Evolutionary conservation across 1,139 yeast species (phyloP), one percentile per base, ranked within the genome.

Genomic region (Candida mesenterica): DNA sequence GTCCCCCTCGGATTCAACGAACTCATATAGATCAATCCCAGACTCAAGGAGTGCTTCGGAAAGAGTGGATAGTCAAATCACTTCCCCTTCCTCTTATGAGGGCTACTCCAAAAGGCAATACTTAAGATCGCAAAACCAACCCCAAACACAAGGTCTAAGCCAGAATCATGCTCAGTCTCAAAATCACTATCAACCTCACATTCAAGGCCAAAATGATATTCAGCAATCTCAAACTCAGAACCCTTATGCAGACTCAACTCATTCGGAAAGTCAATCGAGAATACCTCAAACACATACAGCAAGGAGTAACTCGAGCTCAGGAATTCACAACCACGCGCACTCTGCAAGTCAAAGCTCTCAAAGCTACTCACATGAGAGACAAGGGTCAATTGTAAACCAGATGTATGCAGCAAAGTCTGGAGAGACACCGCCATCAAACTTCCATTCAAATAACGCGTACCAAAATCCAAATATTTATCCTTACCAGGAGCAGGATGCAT

Each of bases 31-130:
- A 23, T 38, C 42, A 10, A 36, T 34, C 4, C 24, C 39, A 10
- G 26, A 19, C 20, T 30, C 32, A 8, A 30, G 26, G 9, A 20
- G n/a, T 13, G n/a, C 16, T 12, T 27, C 30, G 23, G 38, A 35
- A 24, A 38, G 33, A 15, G 16, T 32, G 8, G 39, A 35, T 18
- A 38, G 41, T 31, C 42, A 35, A 31, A 25, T 33, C 22, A 38
- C 42, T 4, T 32, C 39, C 15, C 42, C 39, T 3, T 37, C 34
- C 33, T 38, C 42, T 4, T 32, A 34, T 17, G 42, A 38, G 19
- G 34, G 23, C 5, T 33, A 36, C 2, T 17, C 36, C 12, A 25
- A 25, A 17, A 25, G 28, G 10, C 28, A 25, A 19, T 19, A 19
- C 14, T 25, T 25, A 17, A 25, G 10, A 15, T 13, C 23, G 5